phyloP scores from a whole-genome alignment of 2,329 filamentous ascomycete genomes.

The Aspergillus flavus region DNA sequence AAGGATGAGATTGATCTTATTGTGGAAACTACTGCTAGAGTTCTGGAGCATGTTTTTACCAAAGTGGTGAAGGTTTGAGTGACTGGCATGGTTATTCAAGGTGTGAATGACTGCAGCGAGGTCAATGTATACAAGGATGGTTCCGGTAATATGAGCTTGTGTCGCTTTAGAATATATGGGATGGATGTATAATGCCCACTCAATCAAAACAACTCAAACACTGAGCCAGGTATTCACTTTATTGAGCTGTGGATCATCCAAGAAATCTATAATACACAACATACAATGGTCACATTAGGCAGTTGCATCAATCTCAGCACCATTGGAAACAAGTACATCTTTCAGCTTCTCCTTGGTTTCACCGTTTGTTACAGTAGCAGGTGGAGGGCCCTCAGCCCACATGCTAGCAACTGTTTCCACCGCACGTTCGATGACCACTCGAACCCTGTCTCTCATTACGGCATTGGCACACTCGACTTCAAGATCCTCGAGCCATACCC shows the following conservation, averaged over 20 bases:
- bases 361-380: slow-evolving; percentile 28
- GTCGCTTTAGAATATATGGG: background rate
- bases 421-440: slow-evolving; percentile 85
- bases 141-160: background rate
- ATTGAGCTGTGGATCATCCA: slow-evolving; percentile 5
- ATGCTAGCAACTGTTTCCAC: slow-evolving; percentile 83
- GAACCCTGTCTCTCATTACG: slow-evolving; percentile 79
- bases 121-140: background rate
- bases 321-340: slow-evolving; percentile 20
- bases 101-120: background rate
- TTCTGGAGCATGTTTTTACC: slow-evolving; percentile 56
- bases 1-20: slow-evolving; percentile 59
- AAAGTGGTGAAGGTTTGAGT: slow-evolving; percentile 5
- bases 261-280: slow-evolving; percentile 20
- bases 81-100: background rate
- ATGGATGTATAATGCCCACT: background rate
- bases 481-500: slow-evolving; percentile 87
- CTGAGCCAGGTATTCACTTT: background rate
- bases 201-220: background rate
- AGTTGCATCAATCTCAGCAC: slow-evolving; percentile 27
- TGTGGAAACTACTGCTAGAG: slow-evolving; percentile 52
- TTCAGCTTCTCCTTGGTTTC: slow-evolving; percentile 20
- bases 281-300: slow-evolving; percentile 20
- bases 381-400: slow-evolving; percentile 41
- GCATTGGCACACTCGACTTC: slow-evolving; percentile 84